Base-by-base conservation (phyloP, 225 moss, liverwort and hornwort species). In the Pseudisothecium myosuroides region DNA sequence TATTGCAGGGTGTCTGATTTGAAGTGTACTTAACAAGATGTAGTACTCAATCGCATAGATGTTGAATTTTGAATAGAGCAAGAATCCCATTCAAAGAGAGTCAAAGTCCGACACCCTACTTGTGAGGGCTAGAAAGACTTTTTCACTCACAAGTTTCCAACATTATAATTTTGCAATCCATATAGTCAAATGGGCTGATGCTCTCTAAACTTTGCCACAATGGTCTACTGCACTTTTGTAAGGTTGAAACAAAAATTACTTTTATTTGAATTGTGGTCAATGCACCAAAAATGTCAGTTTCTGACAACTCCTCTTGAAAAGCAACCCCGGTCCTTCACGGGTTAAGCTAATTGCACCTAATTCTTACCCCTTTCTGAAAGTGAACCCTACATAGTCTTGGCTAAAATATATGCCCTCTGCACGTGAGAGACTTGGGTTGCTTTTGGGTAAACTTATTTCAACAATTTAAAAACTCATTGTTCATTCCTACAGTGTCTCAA, bases 281-380 rank as follows among this genome's bases (percentile, higher is more conserved):
- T 26, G 15, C 17, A 28, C 6, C 17, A 10, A 16, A 28, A 17
- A 47, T 75, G 75, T 32, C 0, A 7, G 3, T 19, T 20, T 32
- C 34, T 13, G 8, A 50, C 2, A 21, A 34, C 34, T 76, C 34
- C 1, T 76, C 5, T 32, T 50, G 2, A 75, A 20, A 32, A 47
- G 10, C 4, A 28, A 10, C 1, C 11, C 2, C 0, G 0, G 0
- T 47, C 7, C 2, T 74, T 19, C 9, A 29, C 0, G 0, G 3
- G 0, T 0, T 11, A 47, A 75, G 75, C 11, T 49, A 12, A 7
- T 7, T 75, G 19, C 49, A 49, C 49, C 8, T 20, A 17, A 3
- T 28, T 29, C 10, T 73, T 10, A 27, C 10, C 4, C 17, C 2
- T 73, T 73, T 73, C 5, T 9, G 17, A 28, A 45, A 17, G 3